phyloP scores from a whole-genome alignment of 108 stramenopile species.

The Cyclostephanos invisitatus region DNA sequence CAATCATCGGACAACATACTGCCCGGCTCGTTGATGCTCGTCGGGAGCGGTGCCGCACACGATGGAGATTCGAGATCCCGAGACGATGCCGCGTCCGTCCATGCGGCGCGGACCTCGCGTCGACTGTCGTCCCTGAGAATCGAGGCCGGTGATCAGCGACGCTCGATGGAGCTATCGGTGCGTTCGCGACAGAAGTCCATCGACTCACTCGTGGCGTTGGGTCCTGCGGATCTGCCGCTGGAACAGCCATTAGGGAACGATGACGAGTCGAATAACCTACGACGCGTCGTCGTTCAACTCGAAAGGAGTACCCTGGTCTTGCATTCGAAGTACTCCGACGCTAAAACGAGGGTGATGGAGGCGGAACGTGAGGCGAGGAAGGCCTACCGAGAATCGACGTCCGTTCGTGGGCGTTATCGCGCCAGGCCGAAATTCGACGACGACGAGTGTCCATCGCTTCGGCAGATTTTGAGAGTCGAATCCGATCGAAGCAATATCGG shows the following conservation, averaged over 20 bases:
- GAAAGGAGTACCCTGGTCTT: constrained; percentile 31
- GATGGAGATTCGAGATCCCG: background rate
- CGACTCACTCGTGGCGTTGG: background rate
- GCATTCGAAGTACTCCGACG: constrained; percentile 5
- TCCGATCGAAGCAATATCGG: constrained; percentile 6
- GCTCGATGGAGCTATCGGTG: constrained; percentile 8
- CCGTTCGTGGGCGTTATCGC: constrained; percentile 12
- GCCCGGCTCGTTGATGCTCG: constrained; percentile 1
- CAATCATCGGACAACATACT: background rate
- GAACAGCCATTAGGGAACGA: background rate
- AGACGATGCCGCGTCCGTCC: background rate
- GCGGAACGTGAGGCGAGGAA: constrained; percentile 22
- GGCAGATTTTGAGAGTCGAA: constrained; percentile 22
- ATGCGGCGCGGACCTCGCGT: constrained; percentile 20
- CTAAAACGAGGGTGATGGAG: constrained; percentile 10
- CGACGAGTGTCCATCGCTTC: constrained; percentile 21
- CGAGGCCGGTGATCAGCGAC: constrained; percentile 5
- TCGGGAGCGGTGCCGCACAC: background rate
- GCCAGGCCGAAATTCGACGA: constrained; percentile 23
- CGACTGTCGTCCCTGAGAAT: constrained; percentile 9
- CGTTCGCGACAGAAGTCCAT: constrained; percentile 4
- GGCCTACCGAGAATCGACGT: constrained; percentile 2
- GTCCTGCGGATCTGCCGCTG: background rate
- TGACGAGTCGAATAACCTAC: constrained; percentile 17
- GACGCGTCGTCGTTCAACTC: constrained; percentile 54